Evolutionary conservation across 2,329 filamentous ascomycete genomes (phyloP).

Genomic region (Ophiostoma sp.): DNA sequence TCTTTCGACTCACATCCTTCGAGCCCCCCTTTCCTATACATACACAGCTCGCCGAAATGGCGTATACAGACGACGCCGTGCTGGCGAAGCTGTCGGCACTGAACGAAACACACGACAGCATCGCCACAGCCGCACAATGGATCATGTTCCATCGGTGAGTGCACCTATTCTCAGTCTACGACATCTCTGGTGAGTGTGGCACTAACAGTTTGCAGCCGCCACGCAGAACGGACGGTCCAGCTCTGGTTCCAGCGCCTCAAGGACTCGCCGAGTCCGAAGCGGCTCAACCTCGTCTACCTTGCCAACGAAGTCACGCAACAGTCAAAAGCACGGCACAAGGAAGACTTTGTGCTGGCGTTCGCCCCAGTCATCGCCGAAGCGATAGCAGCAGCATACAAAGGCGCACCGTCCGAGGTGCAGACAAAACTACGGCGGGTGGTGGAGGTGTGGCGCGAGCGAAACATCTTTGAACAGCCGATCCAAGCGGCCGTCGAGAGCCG

Average conservation of each 20-base stretch:
- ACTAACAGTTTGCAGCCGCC: slow-evolving; percentile 59
- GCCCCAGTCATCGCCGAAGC: slow-evolving; percentile 90
- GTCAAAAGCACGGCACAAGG: slow-evolving; percentile 86
- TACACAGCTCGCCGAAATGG: slow-evolving; percentile 57
- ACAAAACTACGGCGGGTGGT: slow-evolving; percentile 84
- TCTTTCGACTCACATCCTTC: no score
- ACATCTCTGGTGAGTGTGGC: background rate
- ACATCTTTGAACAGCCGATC: slow-evolving; percentile 79
- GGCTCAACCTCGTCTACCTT: slow-evolving; percentile 88
- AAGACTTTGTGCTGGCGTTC: slow-evolving; percentile 90
- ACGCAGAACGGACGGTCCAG: slow-evolving; percentile 87
- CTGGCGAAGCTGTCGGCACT: slow-evolving; percentile 91
- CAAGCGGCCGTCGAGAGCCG: slow-evolving; percentile 78
- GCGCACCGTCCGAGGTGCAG: slow-evolving; percentile 81
- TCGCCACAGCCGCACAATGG: slow-evolving; percentile 96
- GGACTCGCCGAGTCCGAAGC: slow-evolving; percentile 81
- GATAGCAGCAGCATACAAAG: slow-evolving; percentile 86
- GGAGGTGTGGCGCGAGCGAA: slow-evolving; percentile 87
- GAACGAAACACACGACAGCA: slow-evolving; percentile 97
- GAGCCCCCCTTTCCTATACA: no score
- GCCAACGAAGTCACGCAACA: slow-evolving; percentile 98
- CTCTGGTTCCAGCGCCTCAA: slow-evolving; percentile 89
- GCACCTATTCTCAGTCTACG: no score
- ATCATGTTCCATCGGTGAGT: slow-evolving; percentile 96
- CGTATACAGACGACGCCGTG: slow-evolving; percentile 94